These are phyloP conservation scores for Ramaria sp. DNA, from an alignment of 768 basidiomycete species.

Conservation along the genomic window DNA sequence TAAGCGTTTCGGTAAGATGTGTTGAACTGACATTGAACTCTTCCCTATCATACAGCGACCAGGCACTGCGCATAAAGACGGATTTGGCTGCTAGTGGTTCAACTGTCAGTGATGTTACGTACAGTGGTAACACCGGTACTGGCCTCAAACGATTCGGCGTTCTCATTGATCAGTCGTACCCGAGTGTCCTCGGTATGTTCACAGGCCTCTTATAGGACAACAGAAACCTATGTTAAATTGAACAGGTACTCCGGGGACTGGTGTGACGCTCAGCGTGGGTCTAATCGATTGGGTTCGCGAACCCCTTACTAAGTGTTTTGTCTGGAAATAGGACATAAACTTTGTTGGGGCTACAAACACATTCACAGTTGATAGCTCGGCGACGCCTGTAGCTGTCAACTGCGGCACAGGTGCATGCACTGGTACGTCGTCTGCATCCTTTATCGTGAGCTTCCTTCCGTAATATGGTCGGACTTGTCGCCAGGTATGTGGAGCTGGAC, in stretches of 20 bases:
- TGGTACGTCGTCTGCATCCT: constrained; percentile 20
- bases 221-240: not conserved
- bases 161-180: constrained; percentile 59
- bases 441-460: not conserved
- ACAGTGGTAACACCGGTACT: constrained; percentile 37
- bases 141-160: constrained; percentile 42
- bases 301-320: not conserved
- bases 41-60: constrained; percentile 24
- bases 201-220: not conserved
- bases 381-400: constrained; percentile 40
- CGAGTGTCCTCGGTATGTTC: constrained; percentile 29
- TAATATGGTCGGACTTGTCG: not conserved
- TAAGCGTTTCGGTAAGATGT: constrained; percentile 14
- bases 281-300: constrained; percentile 13
- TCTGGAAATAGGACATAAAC: constrained; percentile 31
- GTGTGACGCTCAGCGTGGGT: constrained; percentile 42
- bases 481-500: constrained; percentile 38
- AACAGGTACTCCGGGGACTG: constrained; percentile 36
- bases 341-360: constrained; percentile 33
- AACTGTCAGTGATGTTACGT: constrained; percentile 29
- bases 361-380: constrained; percentile 32
- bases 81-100: constrained; percentile 33
- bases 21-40: not conserved
- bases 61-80: constrained; percentile 56
- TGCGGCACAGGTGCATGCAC: constrained; percentile 43